Evolutionary conservation across 345 rosid species (phyloP), one percentile per base, ranked within the genome.

Genomic region (Acer yangbiense): DNA sequence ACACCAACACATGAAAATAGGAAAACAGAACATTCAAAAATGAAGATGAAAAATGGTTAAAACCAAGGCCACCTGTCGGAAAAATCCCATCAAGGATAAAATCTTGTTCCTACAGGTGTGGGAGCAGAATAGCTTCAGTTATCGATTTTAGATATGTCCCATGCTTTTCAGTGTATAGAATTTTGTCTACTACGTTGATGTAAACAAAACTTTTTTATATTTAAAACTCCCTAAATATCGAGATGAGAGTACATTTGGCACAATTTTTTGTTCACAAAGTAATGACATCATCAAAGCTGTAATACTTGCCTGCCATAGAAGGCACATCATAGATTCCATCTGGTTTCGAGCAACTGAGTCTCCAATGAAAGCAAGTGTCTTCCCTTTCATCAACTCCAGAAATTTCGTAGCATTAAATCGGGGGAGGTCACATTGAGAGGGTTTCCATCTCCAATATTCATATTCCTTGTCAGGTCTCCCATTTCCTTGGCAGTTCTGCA

Each of bases 401-500:
- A 97, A 91, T 79, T 94, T 92, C 78, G 81, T 89, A 75, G 88
- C 92, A 81, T 97, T 93, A 85, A 97, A 94, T 60, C 98, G 92
- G 7, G 98, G 98, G 80, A 97, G 97, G 27, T 93, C 88, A 83
- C 99, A 97, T 65, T 87, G 86, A 70, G 83, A 82, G 25, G 99
- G 99, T 71, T 87, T 94, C 99, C 98, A 97, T 69, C 97, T 90
- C 97, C 97, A 97, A 86, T 86, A 90, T 85, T 97, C 98, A 57
- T 97, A 92, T 79, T 90, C 94, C 74, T 82, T 90, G 81, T 97
- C 99, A 44, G 97, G 94, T 81, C 99, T 89, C 74, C 98, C 99
- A 76, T 97, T 97, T 11, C 98, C 99, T 84, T 90, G 99, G 87
- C 99, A 97, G 86, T 97, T 97, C 88, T 93, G 98, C 98, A 90